These are phyloP conservation scores for Austroboletus novae-zelandiae DNA, from an alignment of 1,284 basidiomycete genomes.

Conservation along the genomic window DNA sequence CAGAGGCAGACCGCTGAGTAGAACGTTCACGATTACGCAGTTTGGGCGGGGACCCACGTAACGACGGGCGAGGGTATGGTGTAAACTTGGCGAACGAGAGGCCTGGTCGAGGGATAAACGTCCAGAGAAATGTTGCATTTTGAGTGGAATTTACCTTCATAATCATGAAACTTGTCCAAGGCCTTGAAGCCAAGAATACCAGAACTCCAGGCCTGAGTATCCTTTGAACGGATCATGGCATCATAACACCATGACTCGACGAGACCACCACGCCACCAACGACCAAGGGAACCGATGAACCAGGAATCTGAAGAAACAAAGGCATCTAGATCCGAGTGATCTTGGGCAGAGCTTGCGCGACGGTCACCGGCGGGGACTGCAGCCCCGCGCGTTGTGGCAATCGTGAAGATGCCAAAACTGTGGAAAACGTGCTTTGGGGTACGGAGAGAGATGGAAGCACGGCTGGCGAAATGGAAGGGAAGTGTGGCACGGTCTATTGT, in stretches of 20 bases:
- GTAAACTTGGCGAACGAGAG: slow-evolving; percentile 51
- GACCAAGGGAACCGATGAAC: slow-evolving; percentile 86
- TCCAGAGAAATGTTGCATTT: neutral
- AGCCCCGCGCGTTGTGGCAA: slow-evolving; percentile 51
- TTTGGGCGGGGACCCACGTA: slow-evolving; percentile 48
- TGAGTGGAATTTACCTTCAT: slow-evolving; percentile 47
- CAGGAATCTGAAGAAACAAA: slow-evolving; percentile 69
- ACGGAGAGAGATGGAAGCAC: slow-evolving; percentile 87
- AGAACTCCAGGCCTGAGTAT: slow-evolving; percentile 70
- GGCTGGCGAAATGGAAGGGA: slow-evolving; percentile 86
- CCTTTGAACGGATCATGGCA: slow-evolving; percentile 59
- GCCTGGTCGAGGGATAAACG: slow-evolving; percentile 33
- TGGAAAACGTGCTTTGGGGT: slow-evolving; percentile 91
- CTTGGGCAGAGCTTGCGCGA: slow-evolving; percentile 14
- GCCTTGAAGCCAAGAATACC: slow-evolving; percentile 71
- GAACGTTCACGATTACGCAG: slow-evolving; percentile 59
- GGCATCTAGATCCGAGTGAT: slow-evolving; percentile 35
- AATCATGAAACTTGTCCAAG: slow-evolving; percentile 61
- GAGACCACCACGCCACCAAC: slow-evolving; percentile 80
- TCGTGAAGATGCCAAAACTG: slow-evolving; percentile 80
- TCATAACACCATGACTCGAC: slow-evolving; percentile 71
- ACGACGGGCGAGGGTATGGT: slow-evolving; percentile 38
- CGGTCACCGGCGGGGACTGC: slow-evolving; percentile 20
- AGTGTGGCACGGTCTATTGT: slow-evolving; percentile 31
- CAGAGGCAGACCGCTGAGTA: slow-evolving; percentile 36